Evolutionary conservation across 805 yeast genomes (phyloP).

Genomic region (Starmerella floris): DNA sequence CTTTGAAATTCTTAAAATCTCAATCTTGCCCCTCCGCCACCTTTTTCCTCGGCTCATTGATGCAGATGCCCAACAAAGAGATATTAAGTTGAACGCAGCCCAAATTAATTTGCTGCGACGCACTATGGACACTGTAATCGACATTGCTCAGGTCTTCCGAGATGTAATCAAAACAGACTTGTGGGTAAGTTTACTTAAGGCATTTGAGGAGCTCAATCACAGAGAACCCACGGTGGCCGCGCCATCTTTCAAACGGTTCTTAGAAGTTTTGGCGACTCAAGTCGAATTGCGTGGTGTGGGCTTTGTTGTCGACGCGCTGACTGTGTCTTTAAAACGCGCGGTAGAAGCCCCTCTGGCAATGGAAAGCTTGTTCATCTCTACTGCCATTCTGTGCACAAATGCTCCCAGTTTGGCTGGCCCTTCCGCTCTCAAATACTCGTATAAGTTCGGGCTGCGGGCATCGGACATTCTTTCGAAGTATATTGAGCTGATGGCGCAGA

Average conservation of each 20-base stretch:
- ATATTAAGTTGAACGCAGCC: slow-evolving; percentile 1
- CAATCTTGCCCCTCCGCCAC: slow-evolving; percentile 47
- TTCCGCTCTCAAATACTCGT: slow-evolving; percentile 4
- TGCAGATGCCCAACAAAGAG: slow-evolving; percentile 23
- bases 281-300: slow-evolving; percentile 9
- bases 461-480: not conserved
- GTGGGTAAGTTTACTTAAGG: slow-evolving; percentile 52
- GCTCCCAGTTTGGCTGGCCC: slow-evolving; percentile 6
- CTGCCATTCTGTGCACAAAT: slow-evolving; percentile 16
- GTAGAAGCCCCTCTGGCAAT: slow-evolving; percentile 8
- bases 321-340: slow-evolving; percentile 13
- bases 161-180: slow-evolving; percentile 56
- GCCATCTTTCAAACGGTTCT: slow-evolving; percentile 36
- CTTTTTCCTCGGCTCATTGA: slow-evolving; percentile 47
- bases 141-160: slow-evolving; percentile 53
- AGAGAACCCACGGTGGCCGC: slow-evolving; percentile 36
- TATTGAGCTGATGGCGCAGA: not conserved
- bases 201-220: slow-evolving; percentile 37
- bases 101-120: slow-evolving; percentile 33
- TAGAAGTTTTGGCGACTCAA: slow-evolving; percentile 22
- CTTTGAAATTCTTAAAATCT: slow-evolving; percentile 65
- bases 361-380: slow-evolving; percentile 13
- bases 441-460: slow-evolving; percentile 19
- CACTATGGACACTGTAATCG: slow-evolving; percentile 41
- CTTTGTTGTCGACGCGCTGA: slow-evolving; percentile 10